phyloP scores from a whole-genome alignment of 306 rosid genomes.

The Prunus salicina region DNA sequence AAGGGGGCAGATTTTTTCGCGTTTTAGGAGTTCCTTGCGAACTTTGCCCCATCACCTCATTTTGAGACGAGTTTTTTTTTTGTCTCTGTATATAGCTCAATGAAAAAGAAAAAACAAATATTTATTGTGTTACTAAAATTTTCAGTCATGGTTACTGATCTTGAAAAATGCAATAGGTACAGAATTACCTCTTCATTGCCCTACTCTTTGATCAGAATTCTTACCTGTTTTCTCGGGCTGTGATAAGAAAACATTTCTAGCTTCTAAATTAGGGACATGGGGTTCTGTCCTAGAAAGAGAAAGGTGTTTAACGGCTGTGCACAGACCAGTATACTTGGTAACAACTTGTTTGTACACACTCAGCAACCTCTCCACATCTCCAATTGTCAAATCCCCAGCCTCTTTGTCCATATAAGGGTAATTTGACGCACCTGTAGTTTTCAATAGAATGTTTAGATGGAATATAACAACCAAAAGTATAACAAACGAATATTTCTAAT shows the following conservation, averaged over 20 bases:
- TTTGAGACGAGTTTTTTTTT: not conserved
- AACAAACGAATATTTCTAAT: not conserved
- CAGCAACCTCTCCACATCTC: constrained; percentile 55
- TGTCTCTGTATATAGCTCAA: not conserved
- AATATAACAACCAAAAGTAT: too few species aligned
- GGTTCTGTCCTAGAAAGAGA: constrained; percentile 39
- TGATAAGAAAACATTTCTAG: not conserved
- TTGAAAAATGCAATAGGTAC: not conserved
- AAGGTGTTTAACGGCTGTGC: constrained; percentile 36
- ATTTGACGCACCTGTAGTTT: constrained; percentile 30
- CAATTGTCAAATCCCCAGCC: constrained; percentile 44
- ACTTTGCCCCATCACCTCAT: not conserved
- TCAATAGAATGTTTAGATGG: constrained; percentile 8
- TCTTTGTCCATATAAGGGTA: constrained; percentile 61
- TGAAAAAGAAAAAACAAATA: not conserved
- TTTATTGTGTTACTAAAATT: not conserved
- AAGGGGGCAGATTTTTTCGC: not conserved
- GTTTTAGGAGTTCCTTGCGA: not conserved
- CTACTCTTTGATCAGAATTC: not conserved
- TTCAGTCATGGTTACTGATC: not conserved
- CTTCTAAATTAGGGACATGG: constrained; percentile 29
- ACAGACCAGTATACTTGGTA: constrained; percentile 40
- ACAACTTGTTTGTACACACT: constrained; percentile 54
- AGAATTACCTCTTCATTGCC: constrained; percentile 3
- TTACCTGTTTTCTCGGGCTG: not conserved